Evolutionary conservation across 345 rosid genomes (phyloP).

Genomic region (Linum tenue): DNA sequence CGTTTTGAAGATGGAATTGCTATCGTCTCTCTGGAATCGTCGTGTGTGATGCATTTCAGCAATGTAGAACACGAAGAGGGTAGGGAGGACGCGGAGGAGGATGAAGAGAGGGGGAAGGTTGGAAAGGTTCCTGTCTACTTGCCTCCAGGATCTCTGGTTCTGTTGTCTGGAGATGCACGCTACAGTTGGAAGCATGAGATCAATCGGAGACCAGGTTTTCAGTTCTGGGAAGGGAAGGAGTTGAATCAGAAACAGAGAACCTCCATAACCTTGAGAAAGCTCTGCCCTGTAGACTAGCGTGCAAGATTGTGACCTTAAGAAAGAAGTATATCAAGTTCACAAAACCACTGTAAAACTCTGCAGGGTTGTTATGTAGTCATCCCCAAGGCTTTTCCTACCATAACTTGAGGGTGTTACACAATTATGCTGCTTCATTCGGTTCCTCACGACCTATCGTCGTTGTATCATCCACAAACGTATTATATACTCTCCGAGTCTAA

Average conservation of each 20-base stretch:
- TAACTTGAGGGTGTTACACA: no score
- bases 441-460: no score
- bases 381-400: no score
- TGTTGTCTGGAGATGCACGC: constrained; percentile 81
- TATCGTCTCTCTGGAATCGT: constrained; percentile 70
- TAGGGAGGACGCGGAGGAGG: constrained; percentile 10
- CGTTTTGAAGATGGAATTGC: constrained; percentile 89
- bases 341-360: background rate
- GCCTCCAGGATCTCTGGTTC: constrained; percentile 66
- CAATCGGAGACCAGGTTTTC: constrained; percentile 76
- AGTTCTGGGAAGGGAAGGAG: constrained; percentile 65
- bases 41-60: constrained; percentile 78
- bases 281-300: constrained; percentile 30
- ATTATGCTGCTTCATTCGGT: no score
- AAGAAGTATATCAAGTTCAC: no score
- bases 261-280: constrained; percentile 73
- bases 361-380: no score
- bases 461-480: no score
- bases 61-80: constrained; percentile 15
- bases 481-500: no score
- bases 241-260: constrained; percentile 54
- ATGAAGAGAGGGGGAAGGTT: no score
- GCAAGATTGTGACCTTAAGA: background rate
- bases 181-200: constrained; percentile 88
- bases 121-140: constrained; percentile 43